phyloP scores from a whole-genome alignment of 2,329 filamentous ascomycete species.

The Aspergillus luchuensis region DNA sequence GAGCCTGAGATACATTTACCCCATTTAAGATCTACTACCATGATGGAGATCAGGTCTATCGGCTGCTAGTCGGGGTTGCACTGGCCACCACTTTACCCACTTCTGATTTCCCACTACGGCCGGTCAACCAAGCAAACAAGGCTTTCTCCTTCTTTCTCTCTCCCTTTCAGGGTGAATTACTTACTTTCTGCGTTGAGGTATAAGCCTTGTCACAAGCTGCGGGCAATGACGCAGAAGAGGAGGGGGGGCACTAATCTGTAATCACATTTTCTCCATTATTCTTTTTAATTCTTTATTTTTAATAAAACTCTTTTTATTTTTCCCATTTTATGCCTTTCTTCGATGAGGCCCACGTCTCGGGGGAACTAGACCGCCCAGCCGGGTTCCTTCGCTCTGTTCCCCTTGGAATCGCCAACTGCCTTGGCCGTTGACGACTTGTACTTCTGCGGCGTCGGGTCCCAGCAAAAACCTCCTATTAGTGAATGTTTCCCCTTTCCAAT shows the following conservation, averaged over 20 bases:
- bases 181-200: conserved; percentile 12
- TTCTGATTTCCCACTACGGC: conserved; percentile 17
- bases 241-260: not conserved
- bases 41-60: conserved; percentile 41
- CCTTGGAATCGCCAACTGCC: conserved; percentile 1
- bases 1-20: conserved; percentile 10
- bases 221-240: conserved; percentile 7
- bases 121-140: conserved; percentile 16
- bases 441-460: conserved; percentile 1
- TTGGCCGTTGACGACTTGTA: conserved; percentile 1
- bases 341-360: not conserved
- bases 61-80: conserved; percentile 36
- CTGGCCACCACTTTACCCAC: conserved; percentile 33
- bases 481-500: not conserved
- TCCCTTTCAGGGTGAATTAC: too few species aligned
- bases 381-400: conserved; percentile 3
- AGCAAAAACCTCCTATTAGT: conserved; percentile 16
- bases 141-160: conserved; percentile 9
- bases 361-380: conserved; percentile 3
- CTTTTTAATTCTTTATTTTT: not conserved
- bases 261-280: conserved; percentile 5
- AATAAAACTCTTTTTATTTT: not conserved
- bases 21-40: conserved; percentile 35
- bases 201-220: conserved; percentile 28
- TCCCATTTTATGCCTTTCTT: conserved; percentile 5